Evolutionary conservation across 257 asterid genomes (phyloP).

Genomic region (Voacanga thouarsii): DNA sequence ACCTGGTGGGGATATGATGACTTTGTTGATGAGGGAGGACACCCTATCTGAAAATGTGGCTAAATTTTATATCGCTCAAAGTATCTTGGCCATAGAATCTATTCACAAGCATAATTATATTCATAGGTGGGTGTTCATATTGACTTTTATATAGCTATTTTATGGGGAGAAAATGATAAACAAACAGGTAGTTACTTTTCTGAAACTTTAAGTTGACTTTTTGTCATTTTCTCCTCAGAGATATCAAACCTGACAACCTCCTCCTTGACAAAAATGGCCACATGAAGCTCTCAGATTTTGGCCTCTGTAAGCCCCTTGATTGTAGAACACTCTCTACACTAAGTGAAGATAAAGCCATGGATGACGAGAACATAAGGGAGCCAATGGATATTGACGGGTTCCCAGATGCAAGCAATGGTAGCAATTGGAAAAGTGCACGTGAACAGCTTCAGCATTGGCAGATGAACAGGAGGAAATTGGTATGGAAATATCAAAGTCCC

Average conservation of each 20-base stretch:
- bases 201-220: not conserved
- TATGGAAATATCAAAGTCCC: constrained; percentile 15
- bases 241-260: constrained; percentile 97
- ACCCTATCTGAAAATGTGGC: constrained; percentile 82
- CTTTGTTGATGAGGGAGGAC: constrained; percentile 91
- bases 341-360: constrained; percentile 51
- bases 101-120: constrained; percentile 92
- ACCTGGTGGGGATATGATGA: constrained; percentile 99
- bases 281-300: constrained; percentile 97
- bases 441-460: constrained; percentile 69
- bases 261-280: constrained; percentile 91
- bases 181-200: not conserved
- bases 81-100: constrained; percentile 88
- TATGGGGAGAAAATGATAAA: not conserved
- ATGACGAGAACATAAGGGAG: constrained; percentile 47
- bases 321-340: constrained; percentile 52
- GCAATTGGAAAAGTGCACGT: constrained; percentile 48
- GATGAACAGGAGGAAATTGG: constrained; percentile 62
- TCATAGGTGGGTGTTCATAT: constrained; percentile 57
- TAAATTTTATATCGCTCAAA: constrained; percentile 90
- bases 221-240: constrained; percentile 45
- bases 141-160: not conserved
- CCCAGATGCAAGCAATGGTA: constrained; percentile 40
- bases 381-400: constrained; percentile 50
- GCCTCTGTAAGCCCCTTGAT: constrained; percentile 98